Evolutionary conservation across 2,329 filamentous ascomycete species (phyloP), one percentile per base, ranked within the genome.

Genomic region (Ophiosphaerella narmari): DNA sequence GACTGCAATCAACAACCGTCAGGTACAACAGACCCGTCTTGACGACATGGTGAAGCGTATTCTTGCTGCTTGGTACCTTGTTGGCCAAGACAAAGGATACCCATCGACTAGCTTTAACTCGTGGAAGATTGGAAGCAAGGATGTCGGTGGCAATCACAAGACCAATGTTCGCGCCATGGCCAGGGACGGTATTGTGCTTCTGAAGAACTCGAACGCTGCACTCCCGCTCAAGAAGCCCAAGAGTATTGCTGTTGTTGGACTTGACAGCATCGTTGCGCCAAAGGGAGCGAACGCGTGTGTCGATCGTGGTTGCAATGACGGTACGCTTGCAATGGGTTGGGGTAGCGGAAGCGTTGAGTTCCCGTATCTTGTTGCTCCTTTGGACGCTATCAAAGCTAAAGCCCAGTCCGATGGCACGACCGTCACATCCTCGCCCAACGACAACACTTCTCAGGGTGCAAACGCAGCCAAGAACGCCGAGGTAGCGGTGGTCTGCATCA

Each of bases 211-310:
- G 26, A 78, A 79, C 3, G 86, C 86, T 12, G 80, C 81, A 2
- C 78, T 97, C 29, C 92, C 93, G 0, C 80, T 97, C n/a, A 86
- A 59, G 16, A 68, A 70, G 46, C 84, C 50, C 74, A 86, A 68
- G 89, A 93, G 60, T 91, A 45, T 83, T 24, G 71, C 71, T 9
- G 67, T 74, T 13, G 67, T 97, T 61, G 93, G 93, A 16, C 86
- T 90, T 43, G 93, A 97, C 71, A 89, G 91, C 13, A 89, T 89
- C 1, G 80, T 86, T 13, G 93, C 89, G 67, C 79, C 82, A 0
- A 80, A 79, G 18, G 93, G 93, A 1, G 86, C 89, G 23, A 96
- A 97, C 63, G 86, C 88, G 24, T 97, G 91, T 42, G 51, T 66
- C 8, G 88, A 95, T 72, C 84, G 89, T 26, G 84, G 72, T 63